Percentiles rank a stretch among this genome's conserved stretches.
phyloP scores from a whole-genome alignment of 768 basidiomycete species.

The Suillus americanus region DNA sequence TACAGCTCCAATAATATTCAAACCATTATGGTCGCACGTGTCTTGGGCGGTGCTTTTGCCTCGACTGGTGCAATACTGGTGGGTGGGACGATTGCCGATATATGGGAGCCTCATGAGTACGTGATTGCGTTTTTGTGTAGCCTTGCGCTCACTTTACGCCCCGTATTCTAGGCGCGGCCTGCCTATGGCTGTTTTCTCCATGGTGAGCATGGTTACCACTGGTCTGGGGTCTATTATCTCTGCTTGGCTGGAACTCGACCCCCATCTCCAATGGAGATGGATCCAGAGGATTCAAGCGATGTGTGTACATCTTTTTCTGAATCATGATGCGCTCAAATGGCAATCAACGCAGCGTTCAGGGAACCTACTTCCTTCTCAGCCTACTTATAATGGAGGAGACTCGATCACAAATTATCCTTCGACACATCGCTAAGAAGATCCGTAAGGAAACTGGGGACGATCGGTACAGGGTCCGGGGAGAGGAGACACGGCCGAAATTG shows the following conservation, averaged over 20 bases:
- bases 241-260: slow-evolving; percentile 65
- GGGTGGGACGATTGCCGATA: slow-evolving; percentile 67
- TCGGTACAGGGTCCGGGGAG: slow-evolving; percentile 60
- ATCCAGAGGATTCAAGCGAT: slow-evolving; percentile 80
- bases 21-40: slow-evolving; percentile 58
- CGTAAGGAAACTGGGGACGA: slow-evolving; percentile 66
- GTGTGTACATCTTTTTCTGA: slow-evolving; percentile 30
- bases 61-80: slow-evolving; percentile 71
- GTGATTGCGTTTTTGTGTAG: slow-evolving; percentile 33
- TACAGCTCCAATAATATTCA: slow-evolving; percentile 44
- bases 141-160: neutral
- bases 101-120: slow-evolving; percentile 62
- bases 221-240: slow-evolving; percentile 64
- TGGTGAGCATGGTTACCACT: slow-evolving; percentile 59
- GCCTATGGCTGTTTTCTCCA: slow-evolving; percentile 72
- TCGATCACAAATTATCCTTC: slow-evolving; percentile 66
- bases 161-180: slow-evolving; percentile 53
- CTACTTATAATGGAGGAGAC: slow-evolving; percentile 68
- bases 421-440: slow-evolving; percentile 55
- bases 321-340: neutral
- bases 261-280: slow-evolving; percentile 70
- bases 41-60: slow-evolving; percentile 62
- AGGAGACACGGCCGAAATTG: slow-evolving; percentile 59
- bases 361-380: slow-evolving; percentile 48
- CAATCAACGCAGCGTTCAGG: slow-evolving; percentile 45